Evolutionary conservation across 768 basidiomycete species (phyloP).

Genomic region (Kwoniella dendrophila): DNA sequence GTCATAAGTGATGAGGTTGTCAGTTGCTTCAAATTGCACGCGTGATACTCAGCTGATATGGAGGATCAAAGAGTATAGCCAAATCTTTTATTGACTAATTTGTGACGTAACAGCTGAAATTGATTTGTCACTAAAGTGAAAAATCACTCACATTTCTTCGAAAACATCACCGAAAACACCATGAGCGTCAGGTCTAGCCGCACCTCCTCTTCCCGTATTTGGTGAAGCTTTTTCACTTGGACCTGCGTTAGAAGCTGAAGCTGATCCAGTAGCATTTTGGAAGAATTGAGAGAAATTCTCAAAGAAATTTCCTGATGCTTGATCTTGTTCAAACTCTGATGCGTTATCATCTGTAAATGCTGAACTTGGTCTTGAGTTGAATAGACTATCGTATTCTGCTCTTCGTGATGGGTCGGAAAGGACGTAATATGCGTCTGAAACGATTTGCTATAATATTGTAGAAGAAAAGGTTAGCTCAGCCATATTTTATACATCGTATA

Average conservation of each 20-base stretch:
- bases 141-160: slow-evolving; percentile 69
- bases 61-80: too few species aligned
- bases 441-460: slow-evolving; percentile 61
- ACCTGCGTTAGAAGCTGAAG: slow-evolving; percentile 44
- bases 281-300: slow-evolving; percentile 75
- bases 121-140: background rate
- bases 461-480: background rate
- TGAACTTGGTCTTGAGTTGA: slow-evolving; percentile 41
- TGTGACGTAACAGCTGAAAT: too few species aligned
- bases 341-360: slow-evolving; percentile 47
- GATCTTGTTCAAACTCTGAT: slow-evolving; percentile 52
- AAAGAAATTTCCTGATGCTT: slow-evolving; percentile 74
- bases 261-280: slow-evolving; percentile 57
- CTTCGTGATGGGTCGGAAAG: slow-evolving; percentile 70
- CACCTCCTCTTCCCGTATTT: slow-evolving; percentile 6
- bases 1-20: background rate
- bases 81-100: too few species aligned
- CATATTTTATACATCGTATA: too few species aligned
- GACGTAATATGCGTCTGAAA: slow-evolving; percentile 93
- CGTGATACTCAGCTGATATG: background rate
- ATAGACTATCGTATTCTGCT: slow-evolving; percentile 57
- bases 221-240: slow-evolving; percentile 23
- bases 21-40: background rate
- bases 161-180: slow-evolving; percentile 86
- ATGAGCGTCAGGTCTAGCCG: slow-evolving; percentile 62